A percentile compares a stretch with the other conserved stretches of the same genome.
phyloP scores from a whole-genome alignment of 1,139 yeast species.

The Lodderomyces orthopsilosis region DNA sequence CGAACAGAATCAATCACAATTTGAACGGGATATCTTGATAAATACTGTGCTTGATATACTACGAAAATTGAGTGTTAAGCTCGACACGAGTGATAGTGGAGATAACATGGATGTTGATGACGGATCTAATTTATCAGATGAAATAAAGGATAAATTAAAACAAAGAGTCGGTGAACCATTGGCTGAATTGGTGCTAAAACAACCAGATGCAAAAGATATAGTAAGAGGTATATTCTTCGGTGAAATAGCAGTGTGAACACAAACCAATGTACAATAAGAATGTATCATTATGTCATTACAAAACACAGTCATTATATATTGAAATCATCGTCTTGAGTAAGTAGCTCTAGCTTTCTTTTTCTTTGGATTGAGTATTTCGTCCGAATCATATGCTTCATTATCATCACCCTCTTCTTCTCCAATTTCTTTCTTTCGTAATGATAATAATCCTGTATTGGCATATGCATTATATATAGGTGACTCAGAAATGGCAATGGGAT shows the following conservation, averaged over 20 bases:
- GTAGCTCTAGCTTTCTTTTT: slow-evolving; percentile 6
- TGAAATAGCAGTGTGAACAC: slow-evolving; percentile 38
- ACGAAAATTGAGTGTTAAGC: slow-evolving; percentile 28
- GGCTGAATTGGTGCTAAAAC: slow-evolving; percentile 47
- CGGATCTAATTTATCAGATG: slow-evolving; percentile 29
- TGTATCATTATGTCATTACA: slow-evolving; percentile 9
- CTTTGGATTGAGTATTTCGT: slow-evolving; percentile 15
- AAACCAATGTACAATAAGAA: no score
- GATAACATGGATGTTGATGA: slow-evolving; percentile 26
- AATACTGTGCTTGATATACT: slow-evolving; percentile 57
- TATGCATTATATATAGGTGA: slow-evolving; percentile 32
- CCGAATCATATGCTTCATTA: slow-evolving; percentile 16
- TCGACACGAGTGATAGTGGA: background rate
- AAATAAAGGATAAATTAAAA: slow-evolving; percentile 43
- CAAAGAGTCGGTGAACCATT: slow-evolving; percentile 63
- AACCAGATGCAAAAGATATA: slow-evolving; percentile 54
- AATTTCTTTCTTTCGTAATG: slow-evolving; percentile 1
- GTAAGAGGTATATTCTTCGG: slow-evolving; percentile 79
- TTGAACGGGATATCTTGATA: slow-evolving; percentile 46
- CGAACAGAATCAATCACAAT: slow-evolving; percentile 33
- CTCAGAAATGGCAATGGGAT: slow-evolving; percentile 28
- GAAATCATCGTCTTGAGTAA: slow-evolving; percentile 9
- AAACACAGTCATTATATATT: background rate
- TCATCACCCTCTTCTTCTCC: slow-evolving; percentile 6
- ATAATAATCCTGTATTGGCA: slow-evolving; percentile 4